Evolutionary conservation across 257 asterid species (phyloP), one percentile per base, ranked within the genome.

Genomic region (Solanum sitiens): DNA sequence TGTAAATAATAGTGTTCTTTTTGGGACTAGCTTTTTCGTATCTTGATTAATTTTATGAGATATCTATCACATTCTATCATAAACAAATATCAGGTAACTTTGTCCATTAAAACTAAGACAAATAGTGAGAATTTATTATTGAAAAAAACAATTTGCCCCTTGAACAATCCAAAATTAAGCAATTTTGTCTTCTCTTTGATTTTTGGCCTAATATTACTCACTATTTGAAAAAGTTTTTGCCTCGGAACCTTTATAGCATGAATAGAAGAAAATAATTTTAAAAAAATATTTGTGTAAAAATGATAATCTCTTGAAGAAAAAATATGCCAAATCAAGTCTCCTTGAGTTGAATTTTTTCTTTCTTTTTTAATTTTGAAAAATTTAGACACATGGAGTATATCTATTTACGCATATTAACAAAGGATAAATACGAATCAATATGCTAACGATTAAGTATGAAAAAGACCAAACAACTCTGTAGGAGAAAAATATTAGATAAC

Each of bases 11-110:
- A 56, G 9, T 47, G 1, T 20, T 20, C 8, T 20, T 56, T 20
- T 56, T 3, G 0, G 11, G 25, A 56, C 0, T 0, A 20, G 0
- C 11, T 56, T 56, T 56, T 0, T 56, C 2, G 2, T 3, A 56
- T 5, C 25, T 20, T 56, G 12, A 56, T 20, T 20, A 56, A 20
- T 56, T 56, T 56, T 0, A 56, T 0, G 12, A 4, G 5, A 56
- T 20, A 56, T 20, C 2, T 56, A 20, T 56, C 25, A 20, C 25
- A 20, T 56, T 56, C 2, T 5, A 8, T 1, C 5, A 56, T 7
- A 20, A 56, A 56, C 5, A 20, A 20, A 20, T 56, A 56, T 56
- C 2, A 20, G 5, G 0, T 56, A 56, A 56, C 11, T 56, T 3
- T 20, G 25, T 56, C 11, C 12, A 56, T 0, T 2, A 8, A 56